Conservation (phyloP, 1,139 yeast species). For the Suhomyces kunorum region DNA sequence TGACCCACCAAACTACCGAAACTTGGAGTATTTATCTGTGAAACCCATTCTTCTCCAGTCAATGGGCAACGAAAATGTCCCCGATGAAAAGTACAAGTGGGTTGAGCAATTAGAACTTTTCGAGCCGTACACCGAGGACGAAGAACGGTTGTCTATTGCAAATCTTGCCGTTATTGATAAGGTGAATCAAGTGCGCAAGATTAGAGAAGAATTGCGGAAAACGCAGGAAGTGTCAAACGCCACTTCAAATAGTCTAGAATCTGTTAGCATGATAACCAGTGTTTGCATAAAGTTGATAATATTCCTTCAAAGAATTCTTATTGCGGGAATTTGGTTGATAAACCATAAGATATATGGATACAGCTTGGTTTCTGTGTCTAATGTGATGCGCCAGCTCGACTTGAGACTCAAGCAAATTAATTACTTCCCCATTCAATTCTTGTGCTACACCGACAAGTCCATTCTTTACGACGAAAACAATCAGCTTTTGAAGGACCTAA, state of each 20-base stretch:
- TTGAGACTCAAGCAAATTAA: conserved; percentile 75
- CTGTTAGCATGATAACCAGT: not conserved
- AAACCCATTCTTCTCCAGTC: conserved; percentile 71
- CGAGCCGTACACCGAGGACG: conserved; percentile 13
- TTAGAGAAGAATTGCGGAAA: conserved; percentile 20
- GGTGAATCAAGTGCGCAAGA: conserved; percentile 33
- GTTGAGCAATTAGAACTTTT: conserved; percentile 11
- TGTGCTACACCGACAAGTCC: conserved; percentile 48
- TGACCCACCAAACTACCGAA: conserved; percentile 70
- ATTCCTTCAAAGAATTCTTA: conserved; percentile 25
- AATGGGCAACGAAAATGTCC: conserved; percentile 22
- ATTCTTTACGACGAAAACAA: conserved; percentile 30
- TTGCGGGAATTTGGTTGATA: conserved; percentile 25
- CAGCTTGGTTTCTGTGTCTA: conserved; percentile 44
- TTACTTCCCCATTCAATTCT: conserved; percentile 79
- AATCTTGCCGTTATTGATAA: conserved; percentile 35
- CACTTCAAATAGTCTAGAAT: too few relatives aligned
- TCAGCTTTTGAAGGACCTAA: conserved; percentile 26
- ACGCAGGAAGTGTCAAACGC: too few relatives aligned
- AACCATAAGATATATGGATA: conserved; percentile 25
- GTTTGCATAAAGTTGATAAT: conserved; percentile 7
- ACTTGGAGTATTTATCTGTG: conserved; percentile 78
- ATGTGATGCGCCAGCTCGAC: conserved; percentile 76
- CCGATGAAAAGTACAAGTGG: conserved; percentile 9
- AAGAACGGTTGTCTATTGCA: conserved; percentile 22